These are phyloP conservation scores for Plasmodium malariae DNA, from an alignment of 169 alveolate genomes.

Conservation along the genomic window DNA sequence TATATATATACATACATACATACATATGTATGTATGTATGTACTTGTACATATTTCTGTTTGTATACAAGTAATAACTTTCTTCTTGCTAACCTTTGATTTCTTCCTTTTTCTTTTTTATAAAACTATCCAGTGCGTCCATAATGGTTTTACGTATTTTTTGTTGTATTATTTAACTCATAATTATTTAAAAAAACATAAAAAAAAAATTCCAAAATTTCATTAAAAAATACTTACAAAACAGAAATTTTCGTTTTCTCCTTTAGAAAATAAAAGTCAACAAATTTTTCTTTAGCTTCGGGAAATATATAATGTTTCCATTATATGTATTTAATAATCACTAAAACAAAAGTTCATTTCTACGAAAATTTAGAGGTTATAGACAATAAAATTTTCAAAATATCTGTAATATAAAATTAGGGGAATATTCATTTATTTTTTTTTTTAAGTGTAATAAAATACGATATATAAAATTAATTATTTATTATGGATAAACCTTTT, in stretches of 20 bases:
- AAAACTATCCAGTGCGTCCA: slow-evolving; percentile 64
- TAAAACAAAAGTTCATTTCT: background rate
- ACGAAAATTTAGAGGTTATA: background rate
- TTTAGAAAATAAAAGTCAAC: background rate
- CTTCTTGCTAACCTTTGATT: slow-evolving; percentile 50
- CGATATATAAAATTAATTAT: too few species aligned
- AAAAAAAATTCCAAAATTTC: slow-evolving; percentile 9
- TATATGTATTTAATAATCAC: too few species aligned
- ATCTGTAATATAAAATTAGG: background rate
- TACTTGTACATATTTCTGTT: background rate
- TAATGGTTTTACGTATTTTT: slow-evolving; percentile 23
- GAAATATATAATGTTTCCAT: too few species aligned
- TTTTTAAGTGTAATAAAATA: background rate
- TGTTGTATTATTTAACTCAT: slow-evolving; percentile 38
- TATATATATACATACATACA: background rate
- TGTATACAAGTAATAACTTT: background rate
- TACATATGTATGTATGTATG: slow-evolving; percentile 2
- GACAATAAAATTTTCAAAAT: background rate
- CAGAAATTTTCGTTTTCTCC: slow-evolving; percentile 12
- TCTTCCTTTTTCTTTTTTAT: slow-evolving; percentile 73
- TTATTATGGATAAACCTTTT: too few species aligned
- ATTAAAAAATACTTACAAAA: background rate
- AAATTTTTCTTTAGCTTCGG: too few species aligned
- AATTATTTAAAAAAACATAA: slow-evolving; percentile 19
- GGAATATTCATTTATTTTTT: background rate